Conservation (phyloP, 2,329 filamentous ascomycete species). For the Dactylonectria estremocensis region DNA sequence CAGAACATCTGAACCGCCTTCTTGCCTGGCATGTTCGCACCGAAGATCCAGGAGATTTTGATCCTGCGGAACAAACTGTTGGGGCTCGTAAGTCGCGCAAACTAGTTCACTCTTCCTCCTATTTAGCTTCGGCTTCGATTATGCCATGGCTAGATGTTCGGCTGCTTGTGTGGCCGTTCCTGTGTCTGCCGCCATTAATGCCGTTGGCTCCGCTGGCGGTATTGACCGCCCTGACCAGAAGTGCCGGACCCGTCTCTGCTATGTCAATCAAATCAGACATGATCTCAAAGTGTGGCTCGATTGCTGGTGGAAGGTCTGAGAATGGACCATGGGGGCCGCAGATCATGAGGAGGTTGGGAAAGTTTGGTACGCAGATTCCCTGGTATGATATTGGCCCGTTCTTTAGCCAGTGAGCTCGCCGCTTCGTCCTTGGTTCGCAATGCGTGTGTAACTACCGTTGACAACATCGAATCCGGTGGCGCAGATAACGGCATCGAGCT, state of each 20-base stretch:
- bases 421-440: neutral
- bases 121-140: neutral
- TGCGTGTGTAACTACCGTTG: neutral
- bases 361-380: neutral
- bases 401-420: neutral
- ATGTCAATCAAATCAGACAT: neutral
- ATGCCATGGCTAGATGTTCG: too few relatives aligned
- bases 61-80: neutral
- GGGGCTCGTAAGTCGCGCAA: neutral
- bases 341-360: neutral
- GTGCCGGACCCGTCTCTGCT: neutral
- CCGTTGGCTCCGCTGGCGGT: neutral
- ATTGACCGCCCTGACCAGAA: neutral
- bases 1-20: neutral
- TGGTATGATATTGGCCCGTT: neutral
- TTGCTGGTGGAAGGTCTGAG: neutral
- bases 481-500: slow-evolving; percentile 1
- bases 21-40: neutral
- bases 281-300: neutral
- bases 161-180: neutral
- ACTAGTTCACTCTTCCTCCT: neutral
- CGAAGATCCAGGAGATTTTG: neutral
- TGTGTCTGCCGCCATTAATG: neutral
- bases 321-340: neutral
- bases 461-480: slow-evolving; percentile 5